A percentile compares a stretch with the other conserved stretches of the same genome.
Evolutionary conservation across 495 filamentous ascomycete genomes (phyloP).

Genomic region (Lineolata rhizophorae): DNA sequence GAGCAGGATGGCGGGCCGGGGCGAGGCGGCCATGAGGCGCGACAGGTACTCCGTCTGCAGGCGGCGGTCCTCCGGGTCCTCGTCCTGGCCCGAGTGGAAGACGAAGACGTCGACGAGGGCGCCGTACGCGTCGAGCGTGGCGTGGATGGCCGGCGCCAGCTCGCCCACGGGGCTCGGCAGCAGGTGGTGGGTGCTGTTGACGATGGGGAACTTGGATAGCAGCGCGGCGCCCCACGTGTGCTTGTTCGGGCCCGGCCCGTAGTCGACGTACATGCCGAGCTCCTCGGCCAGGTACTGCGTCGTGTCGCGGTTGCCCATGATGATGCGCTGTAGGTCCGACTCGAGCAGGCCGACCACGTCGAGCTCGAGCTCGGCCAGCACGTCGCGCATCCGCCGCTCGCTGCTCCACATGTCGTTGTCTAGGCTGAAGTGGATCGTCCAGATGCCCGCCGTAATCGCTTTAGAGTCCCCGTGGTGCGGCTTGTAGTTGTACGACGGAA

Average conservation of each 20-base stretch:
- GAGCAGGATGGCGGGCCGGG: conserved; percentile 64
- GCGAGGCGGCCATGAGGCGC: conserved; percentile 58
- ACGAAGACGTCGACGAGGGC: conserved; percentile 83
- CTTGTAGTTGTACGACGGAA: conserved; percentile 77
- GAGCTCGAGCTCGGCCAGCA: conserved; percentile 81
- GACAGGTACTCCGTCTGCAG: conserved; percentile 76
- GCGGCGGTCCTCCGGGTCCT: conserved; percentile 82
- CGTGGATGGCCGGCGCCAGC: conserved; percentile 87
- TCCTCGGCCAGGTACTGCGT: conserved; percentile 93
- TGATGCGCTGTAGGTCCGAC: conserved; percentile 86
- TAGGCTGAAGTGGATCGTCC: conserved; percentile 96
- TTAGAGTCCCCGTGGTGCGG: conserved; percentile 79
- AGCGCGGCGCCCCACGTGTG: conserved; percentile 94
- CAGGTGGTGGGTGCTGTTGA: conserved; percentile 92
- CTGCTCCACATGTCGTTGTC: conserved; percentile 99
- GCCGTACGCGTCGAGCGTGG: conserved; percentile 83
- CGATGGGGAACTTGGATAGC: conserved; percentile 90
- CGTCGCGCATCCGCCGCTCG: conserved; percentile 77
- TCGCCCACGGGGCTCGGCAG: conserved; percentile 87
- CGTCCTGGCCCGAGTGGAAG: conserved; percentile 98
- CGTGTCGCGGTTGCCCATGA: conserved; percentile 97
- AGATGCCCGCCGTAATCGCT: conserved; percentile 80
- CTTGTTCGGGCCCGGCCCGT: conserved; percentile 93
- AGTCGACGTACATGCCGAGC: conserved; percentile 95
- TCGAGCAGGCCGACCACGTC: conserved; percentile 91